Conservation (phyloP, 1,284 basidiomycete species). For the Rhodotorula sp. region DNA sequence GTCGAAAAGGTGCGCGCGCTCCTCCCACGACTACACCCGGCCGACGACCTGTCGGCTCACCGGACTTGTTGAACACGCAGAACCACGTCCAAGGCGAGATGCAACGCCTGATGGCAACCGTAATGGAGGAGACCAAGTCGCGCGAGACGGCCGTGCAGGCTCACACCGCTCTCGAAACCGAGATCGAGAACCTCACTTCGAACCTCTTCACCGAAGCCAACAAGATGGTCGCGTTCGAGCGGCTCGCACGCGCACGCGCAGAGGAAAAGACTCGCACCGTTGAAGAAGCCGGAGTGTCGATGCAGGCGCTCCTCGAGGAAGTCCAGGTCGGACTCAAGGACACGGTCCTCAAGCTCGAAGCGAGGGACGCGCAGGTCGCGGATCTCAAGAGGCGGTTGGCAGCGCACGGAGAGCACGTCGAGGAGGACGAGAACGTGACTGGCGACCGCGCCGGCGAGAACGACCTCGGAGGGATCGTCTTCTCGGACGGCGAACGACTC, state of each 20-base stretch:
- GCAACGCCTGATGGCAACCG: constrained; percentile 87
- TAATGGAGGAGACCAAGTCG: constrained; percentile 88
- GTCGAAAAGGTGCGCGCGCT: constrained; percentile 62
- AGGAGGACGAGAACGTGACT: constrained; percentile 15
- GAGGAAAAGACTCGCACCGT: constrained; percentile 79
- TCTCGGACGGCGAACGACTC: constrained; percentile 33
- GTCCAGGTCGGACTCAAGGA: constrained; percentile 37
- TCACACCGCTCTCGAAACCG: constrained; percentile 67
- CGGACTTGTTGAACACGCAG: constrained; percentile 50
- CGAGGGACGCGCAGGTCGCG: constrained; percentile 29
- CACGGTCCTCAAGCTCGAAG: constrained; percentile 36
- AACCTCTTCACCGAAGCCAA: constrained; percentile 56
- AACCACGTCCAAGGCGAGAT: constrained; percentile 87
- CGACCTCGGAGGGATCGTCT: constrained; percentile 24
- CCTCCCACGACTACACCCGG: no score
- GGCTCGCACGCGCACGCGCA: constrained; percentile 69
- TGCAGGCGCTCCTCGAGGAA: constrained; percentile 37
- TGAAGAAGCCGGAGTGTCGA: constrained; percentile 55
- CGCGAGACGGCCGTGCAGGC: constrained; percentile 86
- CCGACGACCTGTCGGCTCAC: no score
- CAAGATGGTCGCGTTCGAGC: constrained; percentile 73
- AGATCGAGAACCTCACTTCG: constrained; percentile 86
- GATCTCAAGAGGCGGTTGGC: constrained; percentile 26
- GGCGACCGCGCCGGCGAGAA: constrained; percentile 9
- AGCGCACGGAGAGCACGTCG: constrained; percentile 21